Conservation (phyloP, 768 basidiomycete genomes). For the Hygrophorus pudorinus region DNA sequence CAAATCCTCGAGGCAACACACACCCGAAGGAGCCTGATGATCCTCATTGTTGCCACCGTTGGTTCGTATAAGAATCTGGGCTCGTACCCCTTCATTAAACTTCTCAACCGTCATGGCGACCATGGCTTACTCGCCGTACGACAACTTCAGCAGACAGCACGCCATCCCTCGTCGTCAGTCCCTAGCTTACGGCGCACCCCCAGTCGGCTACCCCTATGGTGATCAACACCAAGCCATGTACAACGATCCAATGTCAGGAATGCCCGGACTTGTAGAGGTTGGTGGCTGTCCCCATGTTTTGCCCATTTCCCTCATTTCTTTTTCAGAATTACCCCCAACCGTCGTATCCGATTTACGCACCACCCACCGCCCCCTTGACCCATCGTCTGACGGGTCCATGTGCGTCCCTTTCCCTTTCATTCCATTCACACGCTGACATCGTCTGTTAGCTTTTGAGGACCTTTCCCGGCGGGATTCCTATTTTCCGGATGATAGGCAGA, state of each 20-base stretch:
- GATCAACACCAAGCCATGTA: slow-evolving; percentile 20
- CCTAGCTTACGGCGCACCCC: slow-evolving; percentile 3
- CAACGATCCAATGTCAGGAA: slow-evolving; percentile 21
- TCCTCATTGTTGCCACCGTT: slow-evolving; percentile 10
- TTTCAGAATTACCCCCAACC: slow-evolving; percentile 30
- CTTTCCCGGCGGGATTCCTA: slow-evolving; percentile 38
- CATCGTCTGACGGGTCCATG: slow-evolving; percentile 33
- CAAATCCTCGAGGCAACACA: slow-evolving; percentile 13
- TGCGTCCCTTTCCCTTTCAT: slow-evolving; percentile 14
- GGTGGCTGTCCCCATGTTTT: slow-evolving; percentile 9
- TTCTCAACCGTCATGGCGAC: slow-evolving; percentile 5
- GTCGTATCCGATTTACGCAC: slow-evolving; percentile 37
- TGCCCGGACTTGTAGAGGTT: slow-evolving; percentile 25
- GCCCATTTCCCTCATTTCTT: slow-evolving; percentile 5
- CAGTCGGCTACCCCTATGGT: slow-evolving; percentile 17
- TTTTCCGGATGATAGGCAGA: slow-evolving; percentile 34
- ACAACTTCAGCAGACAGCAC: slow-evolving; percentile 17
- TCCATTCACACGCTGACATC: slow-evolving; percentile 5
- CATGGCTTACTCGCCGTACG: slow-evolving; percentile 35
- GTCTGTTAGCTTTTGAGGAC: slow-evolving; percentile 43
- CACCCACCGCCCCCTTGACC: slow-evolving; percentile 27
- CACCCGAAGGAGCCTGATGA: no score
- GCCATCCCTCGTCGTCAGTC: slow-evolving; percentile 8
- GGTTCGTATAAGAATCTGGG: slow-evolving; percentile 5
- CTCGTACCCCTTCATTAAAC: not conserved